Evolutionary conservation across 139 green algal genomes (phyloP).

Genomic region (Picochlorum sp.): DNA sequence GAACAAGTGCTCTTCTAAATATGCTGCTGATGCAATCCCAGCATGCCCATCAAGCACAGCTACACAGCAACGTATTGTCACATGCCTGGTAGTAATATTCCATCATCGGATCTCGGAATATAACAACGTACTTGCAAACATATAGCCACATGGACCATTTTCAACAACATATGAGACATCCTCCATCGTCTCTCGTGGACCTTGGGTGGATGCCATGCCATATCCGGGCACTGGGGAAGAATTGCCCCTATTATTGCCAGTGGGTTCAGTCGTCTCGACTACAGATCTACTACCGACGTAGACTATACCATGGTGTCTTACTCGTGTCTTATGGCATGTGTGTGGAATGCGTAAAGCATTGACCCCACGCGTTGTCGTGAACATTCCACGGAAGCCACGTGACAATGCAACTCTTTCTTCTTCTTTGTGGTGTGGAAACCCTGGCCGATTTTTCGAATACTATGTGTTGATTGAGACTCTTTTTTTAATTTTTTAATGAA

Average conservation of each 20-base stretch:
- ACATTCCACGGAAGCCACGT: too few relatives aligned
- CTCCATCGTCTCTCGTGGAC: conserved; percentile 58
- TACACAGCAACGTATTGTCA: conserved; percentile 12
- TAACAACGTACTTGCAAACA: conserved; percentile 33
- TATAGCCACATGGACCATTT: conserved; percentile 30
- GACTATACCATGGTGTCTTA: too few relatives aligned
- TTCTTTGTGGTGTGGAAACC: too few relatives aligned
- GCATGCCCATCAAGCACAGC: conserved; percentile 66
- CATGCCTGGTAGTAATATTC: not conserved
- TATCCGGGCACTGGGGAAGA: not conserved
- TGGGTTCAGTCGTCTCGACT: too few relatives aligned
- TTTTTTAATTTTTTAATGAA: not conserved
- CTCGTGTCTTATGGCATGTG: too few relatives aligned
- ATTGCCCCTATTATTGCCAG: too few relatives aligned
- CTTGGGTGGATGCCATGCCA: conserved; percentile 37
- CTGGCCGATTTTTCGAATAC: too few relatives aligned
- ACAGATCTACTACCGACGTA: too few relatives aligned
- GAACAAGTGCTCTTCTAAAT: conserved; percentile 53
- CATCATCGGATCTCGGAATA: not conserved
- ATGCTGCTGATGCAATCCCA: conserved; percentile 45
- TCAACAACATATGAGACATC: conserved; percentile 37
- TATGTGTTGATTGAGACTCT: too few relatives aligned
- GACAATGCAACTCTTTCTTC: too few relatives aligned
- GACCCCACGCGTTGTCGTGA: too few relatives aligned
- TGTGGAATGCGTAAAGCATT: too few relatives aligned